Conservation (phyloP, 2,329 filamentous ascomycete genomes). For the Cryphonectria nitschkei region DNA sequence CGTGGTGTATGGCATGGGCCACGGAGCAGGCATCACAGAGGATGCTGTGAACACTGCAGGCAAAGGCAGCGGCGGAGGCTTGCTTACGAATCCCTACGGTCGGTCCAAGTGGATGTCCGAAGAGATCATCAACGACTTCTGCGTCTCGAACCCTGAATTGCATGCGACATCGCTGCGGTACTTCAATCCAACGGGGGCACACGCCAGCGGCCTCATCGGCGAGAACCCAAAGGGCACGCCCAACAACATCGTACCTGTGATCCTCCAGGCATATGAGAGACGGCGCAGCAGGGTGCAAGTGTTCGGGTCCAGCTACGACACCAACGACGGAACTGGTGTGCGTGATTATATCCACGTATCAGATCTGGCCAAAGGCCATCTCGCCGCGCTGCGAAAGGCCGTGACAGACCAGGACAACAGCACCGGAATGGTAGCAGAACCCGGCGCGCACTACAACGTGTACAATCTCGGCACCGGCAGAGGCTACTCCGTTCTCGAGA, state of each 20-base stretch:
- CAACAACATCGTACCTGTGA: constrained; percentile 28
- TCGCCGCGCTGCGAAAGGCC: constrained; percentile 24
- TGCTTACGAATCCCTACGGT: constrained; percentile 27
- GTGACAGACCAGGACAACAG: constrained; percentile 12
- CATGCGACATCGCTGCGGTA: constrained; percentile 25
- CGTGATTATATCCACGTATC: constrained; percentile 26
- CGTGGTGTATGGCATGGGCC: constrained; percentile 21
- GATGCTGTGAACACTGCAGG: constrained; percentile 24
- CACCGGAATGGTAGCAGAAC: background rate
- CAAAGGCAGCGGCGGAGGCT: constrained; percentile 21
- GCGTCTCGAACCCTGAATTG: constrained; percentile 16
- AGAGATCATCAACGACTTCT: constrained; percentile 29
- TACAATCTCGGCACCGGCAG: constrained; percentile 27
- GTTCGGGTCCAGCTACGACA: constrained; percentile 27
- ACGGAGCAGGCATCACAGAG: constrained; percentile 23
- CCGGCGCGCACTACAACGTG: constrained; percentile 17
- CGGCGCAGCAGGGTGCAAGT: constrained; percentile 27
- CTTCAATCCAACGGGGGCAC: constrained; percentile 27
- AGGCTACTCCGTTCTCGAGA: constrained; percentile 27
- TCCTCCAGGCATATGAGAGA: constrained; percentile 24
- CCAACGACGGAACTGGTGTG: constrained; percentile 23
- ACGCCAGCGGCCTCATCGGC: constrained; percentile 24
- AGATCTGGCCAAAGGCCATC: constrained; percentile 26
- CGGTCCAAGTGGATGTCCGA: constrained; percentile 28
- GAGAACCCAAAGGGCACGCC: constrained; percentile 26